Evolutionary conservation across 108 stramenopile species (phyloP), one percentile per base, ranked within the genome.

Genomic region (Fragilariopsis cylindrus): DNA sequence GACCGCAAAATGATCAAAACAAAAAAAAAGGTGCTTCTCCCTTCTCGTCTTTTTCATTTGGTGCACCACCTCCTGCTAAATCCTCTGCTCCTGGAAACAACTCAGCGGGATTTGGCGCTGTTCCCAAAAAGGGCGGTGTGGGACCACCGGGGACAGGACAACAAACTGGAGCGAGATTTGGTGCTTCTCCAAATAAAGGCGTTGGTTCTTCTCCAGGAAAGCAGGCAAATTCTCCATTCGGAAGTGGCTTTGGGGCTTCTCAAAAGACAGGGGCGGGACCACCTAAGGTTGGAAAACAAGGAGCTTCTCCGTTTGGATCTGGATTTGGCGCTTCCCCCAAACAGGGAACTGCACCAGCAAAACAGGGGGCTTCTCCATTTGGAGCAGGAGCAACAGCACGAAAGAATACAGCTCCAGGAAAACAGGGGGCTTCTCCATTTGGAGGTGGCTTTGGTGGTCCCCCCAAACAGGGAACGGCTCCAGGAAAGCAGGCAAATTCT

Each of bases 1-100:
- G 21, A 30, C 21, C 21, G 21, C 21, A 30, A 30, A 30, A 21
- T 60, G 58, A 21, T 43, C 41, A 21, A 30, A 21, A 16, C 12
- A 60, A 60, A 21, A 60, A 60, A 60, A 19, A 57, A n/a, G 57
- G 57, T 7, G 21, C n/a, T 18, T 57, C 57, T 57, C 21, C 21
- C 18, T 57, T 60, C 41, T 60, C 58, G 19, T 60, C 58, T 21
- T 60, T 60, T 60, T 60, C 58, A 12, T 65, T 65, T 45, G 65
- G 65, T n/a, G 41, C 39, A 16, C 65, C 65, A 18, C 44, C 65
- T 13, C 19, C 65, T 13, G 47, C 46, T 19, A 65, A 65, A 15
- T 12, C 52, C 52, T 53, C 52, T 53, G 15, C 52, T 53, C 13
- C 11, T 15, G 15, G 15, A 53, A 15, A 15, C 15, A 53, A 15